Evolutionary conservation across 2,329 filamentous ascomycete genomes (phyloP).

Genomic region (Drechslerella stenobrocha): DNA sequence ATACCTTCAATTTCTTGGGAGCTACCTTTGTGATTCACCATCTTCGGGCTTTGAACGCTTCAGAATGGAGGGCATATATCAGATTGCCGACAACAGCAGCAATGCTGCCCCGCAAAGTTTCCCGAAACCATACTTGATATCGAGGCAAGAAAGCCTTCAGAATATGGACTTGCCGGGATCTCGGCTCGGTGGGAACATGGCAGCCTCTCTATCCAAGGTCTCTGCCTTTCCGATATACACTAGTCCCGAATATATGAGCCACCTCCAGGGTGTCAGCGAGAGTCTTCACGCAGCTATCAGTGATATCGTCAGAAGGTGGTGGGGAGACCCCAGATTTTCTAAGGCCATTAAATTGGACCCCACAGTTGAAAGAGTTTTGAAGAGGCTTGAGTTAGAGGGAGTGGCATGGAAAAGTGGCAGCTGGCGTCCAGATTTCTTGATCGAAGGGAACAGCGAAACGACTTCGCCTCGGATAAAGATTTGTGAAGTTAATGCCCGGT

Average conservation of each 20-base stretch:
- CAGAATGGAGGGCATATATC: slow-evolving; percentile 33
- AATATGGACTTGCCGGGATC: background rate
- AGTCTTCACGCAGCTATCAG: slow-evolving; percentile 54
- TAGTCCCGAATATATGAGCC: slow-evolving; percentile 53
- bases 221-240: slow-evolving; percentile 55
- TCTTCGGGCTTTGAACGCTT: no score
- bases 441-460: slow-evolving; percentile 50
- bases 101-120: background rate
- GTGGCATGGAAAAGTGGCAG: slow-evolving; percentile 40
- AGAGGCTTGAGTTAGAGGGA: slow-evolving; percentile 45
- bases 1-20: background rate
- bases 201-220: background rate
- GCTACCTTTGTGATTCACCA: no score
- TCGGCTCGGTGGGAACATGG: background rate
- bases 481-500: slow-evolving; percentile 58
- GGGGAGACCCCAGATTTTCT: slow-evolving; percentile 50
- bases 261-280: slow-evolving; percentile 54
- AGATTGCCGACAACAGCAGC: slow-evolving; percentile 13
- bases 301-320: slow-evolving; percentile 57
- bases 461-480: slow-evolving; percentile 53
- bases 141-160: slow-evolving; percentile 11
- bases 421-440: slow-evolving; percentile 57
- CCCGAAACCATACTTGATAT: slow-evolving; percentile 1
- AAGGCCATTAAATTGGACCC: slow-evolving; percentile 44
- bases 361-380: slow-evolving; percentile 48